These are phyloP conservation scores for Fusarium clavum DNA, from an alignment of 2,329 filamentous ascomycete genomes.

Conservation along the genomic window DNA sequence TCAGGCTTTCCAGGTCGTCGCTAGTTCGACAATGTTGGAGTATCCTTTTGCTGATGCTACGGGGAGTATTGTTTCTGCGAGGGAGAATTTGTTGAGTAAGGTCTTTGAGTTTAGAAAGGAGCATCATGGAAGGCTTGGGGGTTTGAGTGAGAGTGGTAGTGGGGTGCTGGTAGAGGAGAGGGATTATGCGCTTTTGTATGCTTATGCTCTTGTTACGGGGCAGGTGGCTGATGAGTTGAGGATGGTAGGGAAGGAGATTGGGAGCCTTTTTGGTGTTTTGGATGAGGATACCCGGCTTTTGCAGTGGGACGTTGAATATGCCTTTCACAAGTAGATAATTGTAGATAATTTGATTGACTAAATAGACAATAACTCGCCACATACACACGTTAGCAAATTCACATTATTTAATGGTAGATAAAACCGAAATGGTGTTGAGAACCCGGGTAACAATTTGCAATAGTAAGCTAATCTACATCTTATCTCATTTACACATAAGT, in stretches of 20 bases:
- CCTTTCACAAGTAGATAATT: no score
- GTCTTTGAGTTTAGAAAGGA: slow-evolving; percentile 87
- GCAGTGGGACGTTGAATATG: no score
- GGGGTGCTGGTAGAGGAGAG: slow-evolving; percentile 68
- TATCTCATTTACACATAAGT: no score
- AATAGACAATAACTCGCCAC: no score
- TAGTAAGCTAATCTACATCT: no score
- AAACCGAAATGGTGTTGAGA: no score
- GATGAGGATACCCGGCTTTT: slow-evolving; percentile 40
- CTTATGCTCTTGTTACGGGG: slow-evolving; percentile 79
- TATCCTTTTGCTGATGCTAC: slow-evolving; percentile 91
- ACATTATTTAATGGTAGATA: no score
- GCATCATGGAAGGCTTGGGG: slow-evolving; percentile 54
- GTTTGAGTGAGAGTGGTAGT: slow-evolving; percentile 34
- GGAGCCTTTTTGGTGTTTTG: slow-evolving; percentile 38
- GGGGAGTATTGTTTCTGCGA: slow-evolving; percentile 82
- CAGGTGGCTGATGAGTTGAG: slow-evolving; percentile 74
- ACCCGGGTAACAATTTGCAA: no score
- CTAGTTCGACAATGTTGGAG: slow-evolving; percentile 91
- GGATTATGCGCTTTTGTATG: slow-evolving; percentile 93
- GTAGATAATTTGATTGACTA: no score
- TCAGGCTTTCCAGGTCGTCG: slow-evolving; percentile 86
- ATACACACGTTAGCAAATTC: no score
- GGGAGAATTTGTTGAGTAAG: slow-evolving; percentile 85
- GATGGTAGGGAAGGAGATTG: slow-evolving; percentile 64